Evolutionary conservation across 345 rosid genomes (phyloP), one percentile per base, ranked within the genome.

Genomic region (Syzygium grande): DNA sequence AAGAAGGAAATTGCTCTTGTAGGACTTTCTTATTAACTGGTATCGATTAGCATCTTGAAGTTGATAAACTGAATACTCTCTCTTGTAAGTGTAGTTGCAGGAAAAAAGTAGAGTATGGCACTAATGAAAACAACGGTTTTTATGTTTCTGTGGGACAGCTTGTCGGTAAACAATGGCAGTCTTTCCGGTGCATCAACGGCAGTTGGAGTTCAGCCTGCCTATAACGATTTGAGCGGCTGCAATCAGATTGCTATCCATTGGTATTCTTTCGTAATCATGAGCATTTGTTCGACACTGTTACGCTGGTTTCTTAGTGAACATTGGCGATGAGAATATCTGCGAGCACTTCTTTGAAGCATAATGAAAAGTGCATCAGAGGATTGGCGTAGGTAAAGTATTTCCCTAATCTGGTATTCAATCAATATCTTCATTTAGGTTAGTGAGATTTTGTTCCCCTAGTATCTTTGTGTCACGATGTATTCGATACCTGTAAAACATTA

Each of bases 201-300:
- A 9, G 87, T 87, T 8, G 96, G 92, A 59, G 87, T 88, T 89
- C 93, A 92, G 83, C 89, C 93, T 5, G 91, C 91, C 59, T 89
- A 86, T 87, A 92, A 93, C 85, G 94, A 93, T 93, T 87, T 93
- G 83, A 96, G 94, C 87, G 85, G 90, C 86, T 87, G 92, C 89
- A 86, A 84, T 56, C 87, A 58, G 89, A 86, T 90, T 86, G 80
- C 78, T 29, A 61, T 84, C 87, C 83, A 87, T 52, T 89, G 93
- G 93, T 84, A 86, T 27, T 90, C 90, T 85, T 89, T 79, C 52
- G 86, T 89, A 27, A 1, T 87, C 52, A 22, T 84, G 86, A 78
- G 87, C 84, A 85, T 85, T 59, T 91, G 43, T 56, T 91, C 58
- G 21, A 86, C 11, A 12, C 63, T 63, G 52, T 52, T 61, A 27